Conservation (phyloP, 345 rosid genomes). For the Eucalyptus camaldulensis region DNA sequence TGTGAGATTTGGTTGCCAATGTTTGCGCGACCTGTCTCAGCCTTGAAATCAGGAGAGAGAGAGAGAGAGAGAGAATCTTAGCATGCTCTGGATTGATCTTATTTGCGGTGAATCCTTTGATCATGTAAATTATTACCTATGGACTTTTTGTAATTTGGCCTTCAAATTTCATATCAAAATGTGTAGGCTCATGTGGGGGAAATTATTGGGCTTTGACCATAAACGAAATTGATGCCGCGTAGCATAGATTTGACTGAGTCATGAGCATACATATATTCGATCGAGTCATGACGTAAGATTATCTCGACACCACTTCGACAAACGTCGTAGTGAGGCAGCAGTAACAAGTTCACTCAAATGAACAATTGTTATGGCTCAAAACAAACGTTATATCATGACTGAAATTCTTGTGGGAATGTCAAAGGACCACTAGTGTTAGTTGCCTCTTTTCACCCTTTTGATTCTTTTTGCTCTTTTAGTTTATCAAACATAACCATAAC, state of each 20-base stretch:
- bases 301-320: background rate
- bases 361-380: background rate
- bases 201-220: background rate
- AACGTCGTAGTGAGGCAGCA: rapidly evolving
- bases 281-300: background rate
- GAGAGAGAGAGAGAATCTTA: background rate
- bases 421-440: background rate
- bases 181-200: background rate
- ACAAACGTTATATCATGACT: rapidly evolving
- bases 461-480: background rate
- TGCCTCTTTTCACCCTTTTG: background rate
- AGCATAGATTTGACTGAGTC: background rate
- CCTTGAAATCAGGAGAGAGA: background rate
- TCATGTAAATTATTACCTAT: background rate
- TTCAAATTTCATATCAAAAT: background rate
- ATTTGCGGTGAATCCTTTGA: background rate
- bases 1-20: background rate
- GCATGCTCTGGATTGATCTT: background rate
- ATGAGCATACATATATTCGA: background rate
- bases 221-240: background rate
- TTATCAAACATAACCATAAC: background rate
- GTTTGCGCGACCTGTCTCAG: background rate
- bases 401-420: background rate
- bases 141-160: background rate
- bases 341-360: rapidly evolving